Evolutionary conservation across 2,329 filamentous ascomycete genomes (phyloP), one percentile per base, ranked within the genome.

Genomic region (Pseudogymnoascus sp.): DNA sequence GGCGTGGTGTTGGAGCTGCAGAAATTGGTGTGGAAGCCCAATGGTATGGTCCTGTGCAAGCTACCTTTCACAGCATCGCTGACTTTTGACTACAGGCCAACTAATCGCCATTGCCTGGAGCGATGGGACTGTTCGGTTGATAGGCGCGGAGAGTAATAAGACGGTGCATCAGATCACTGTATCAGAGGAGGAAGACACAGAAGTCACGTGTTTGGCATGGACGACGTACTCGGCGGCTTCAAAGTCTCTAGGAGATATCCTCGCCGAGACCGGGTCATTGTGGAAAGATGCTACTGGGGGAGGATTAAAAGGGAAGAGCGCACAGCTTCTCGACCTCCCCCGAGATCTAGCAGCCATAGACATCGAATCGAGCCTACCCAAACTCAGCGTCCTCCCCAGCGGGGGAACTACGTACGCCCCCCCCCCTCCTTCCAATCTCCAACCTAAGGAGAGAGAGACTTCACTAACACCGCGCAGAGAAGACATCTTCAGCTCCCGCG

Each of bases 101-200:
- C 86, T 91, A 45, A 81, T 97, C 63, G 91, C 91, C 12, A 85
- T 95, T 12, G 91, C 86, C 54, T 96, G 91, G 86, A 91, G 84
- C 68, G 91, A 96, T 77, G 89, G 90, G 29, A 83, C 84, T 5
- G 84, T 95, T 18, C 86, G 91, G 64, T 77, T 96, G 37, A 83
- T 93, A 73, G 89, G 89, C 65, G 77, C 91, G 21, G 91, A 95
- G 73, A 93, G 86, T 69, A 89, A 86, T 74, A 96, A 93, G 75
- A 84, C 88, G 11, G 86, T 92, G 18, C 89, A 95, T 73, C 85
- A 89, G 70, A 87, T 90, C 70, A 70, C 68, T 12, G 66, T 75
- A 69, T 62, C 59, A 37, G 62, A 70, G 16, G 67, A 68, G 23
- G 66, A 12, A 21, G 18, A 16, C 18, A 63, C 62, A n/a, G 76